Evolutionary conservation across 2,329 filamentous ascomycete genomes (phyloP).

Genomic region (Fusarium globosum): DNA sequence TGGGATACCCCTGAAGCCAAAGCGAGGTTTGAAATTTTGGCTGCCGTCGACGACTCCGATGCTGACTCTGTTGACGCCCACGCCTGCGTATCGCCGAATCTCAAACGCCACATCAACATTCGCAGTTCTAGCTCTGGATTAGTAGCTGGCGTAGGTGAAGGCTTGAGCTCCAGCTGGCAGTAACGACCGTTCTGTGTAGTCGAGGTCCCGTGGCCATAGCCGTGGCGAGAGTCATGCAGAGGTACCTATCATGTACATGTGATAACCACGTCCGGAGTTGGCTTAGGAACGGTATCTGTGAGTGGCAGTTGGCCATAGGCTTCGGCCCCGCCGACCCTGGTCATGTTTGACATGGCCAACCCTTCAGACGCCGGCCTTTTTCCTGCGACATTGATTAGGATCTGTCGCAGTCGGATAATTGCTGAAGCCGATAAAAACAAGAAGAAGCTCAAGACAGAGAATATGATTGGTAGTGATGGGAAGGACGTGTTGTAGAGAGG

Average conservation of each 20-base stretch:
- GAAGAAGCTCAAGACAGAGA: not conserved
- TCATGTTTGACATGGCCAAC: constrained; percentile 33
- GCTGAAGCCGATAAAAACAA: constrained; percentile 9
- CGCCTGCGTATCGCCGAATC: constrained; percentile 33
- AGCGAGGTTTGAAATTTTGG: constrained; percentile 25
- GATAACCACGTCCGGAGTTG: constrained; percentile 46
- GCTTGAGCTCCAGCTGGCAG: constrained; percentile 36
- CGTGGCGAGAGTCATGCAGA: constrained; percentile 44
- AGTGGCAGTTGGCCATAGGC: constrained; percentile 47
- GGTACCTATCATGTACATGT: constrained; percentile 41
- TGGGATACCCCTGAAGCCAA: constrained; percentile 3
- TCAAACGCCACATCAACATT: constrained; percentile 39
- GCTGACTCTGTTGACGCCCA: constrained; percentile 31
- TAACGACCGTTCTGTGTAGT: constrained; percentile 17
- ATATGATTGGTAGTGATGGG: not conserved
- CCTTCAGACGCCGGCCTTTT: constrained; percentile 32
- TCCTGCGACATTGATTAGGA: constrained; percentile 26
- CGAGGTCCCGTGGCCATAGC: constrained; percentile 39
- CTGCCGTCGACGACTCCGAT: constrained; percentile 28
- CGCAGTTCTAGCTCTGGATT: constrained; percentile 35
- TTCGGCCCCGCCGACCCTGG: constrained; percentile 45
- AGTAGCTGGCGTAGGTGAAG: constrained; percentile 21
- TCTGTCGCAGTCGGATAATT: constrained; percentile 22
- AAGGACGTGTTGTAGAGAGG: not conserved
- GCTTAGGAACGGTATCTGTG: constrained; percentile 41